A percentile compares a stretch with the other conserved stretches of the same genome.
Evolutionary conservation across 2,329 filamentous ascomycete species (phyloP).

Genomic region (Daldinia sp.): DNA sequence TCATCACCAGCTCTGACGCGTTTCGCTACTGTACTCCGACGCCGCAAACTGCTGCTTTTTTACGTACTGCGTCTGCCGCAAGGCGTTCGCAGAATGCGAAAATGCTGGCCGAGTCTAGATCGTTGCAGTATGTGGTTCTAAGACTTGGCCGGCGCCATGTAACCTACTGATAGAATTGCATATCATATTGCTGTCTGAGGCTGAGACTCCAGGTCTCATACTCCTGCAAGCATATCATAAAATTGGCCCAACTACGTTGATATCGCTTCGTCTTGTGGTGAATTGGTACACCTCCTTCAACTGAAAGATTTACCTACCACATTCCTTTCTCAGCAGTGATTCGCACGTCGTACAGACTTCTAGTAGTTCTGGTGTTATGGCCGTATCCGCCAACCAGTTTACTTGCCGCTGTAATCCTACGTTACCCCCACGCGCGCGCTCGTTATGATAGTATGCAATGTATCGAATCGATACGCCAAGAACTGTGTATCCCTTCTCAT

Average conservation of each 20-base stretch:
- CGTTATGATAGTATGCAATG: neutral
- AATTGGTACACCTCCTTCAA: constrained; percentile 9
- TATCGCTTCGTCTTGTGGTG: neutral
- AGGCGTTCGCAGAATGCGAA: neutral
- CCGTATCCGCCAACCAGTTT: neutral
- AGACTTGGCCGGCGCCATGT: constrained; percentile 15
- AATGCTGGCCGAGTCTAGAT: neutral
- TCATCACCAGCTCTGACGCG: neutral
- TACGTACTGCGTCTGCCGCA: too few species aligned
- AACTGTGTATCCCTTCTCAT: neutral
- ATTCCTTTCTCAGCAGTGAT: constrained; percentile 15
- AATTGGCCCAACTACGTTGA: neutral
- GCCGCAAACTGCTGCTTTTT: neutral
- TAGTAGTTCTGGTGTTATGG: neutral
- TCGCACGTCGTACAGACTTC: neutral
- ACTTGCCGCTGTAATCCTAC: neutral
- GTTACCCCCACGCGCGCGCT: neutral
- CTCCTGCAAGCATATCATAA: neutral
- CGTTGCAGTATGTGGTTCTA: neutral
- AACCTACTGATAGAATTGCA: constrained; percentile 9
- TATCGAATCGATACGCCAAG: constrained; percentile 10
- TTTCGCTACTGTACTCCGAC: neutral
- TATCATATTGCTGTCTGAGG: neutral
- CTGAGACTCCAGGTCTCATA: constrained; percentile 3
- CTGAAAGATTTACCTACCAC: constrained; percentile 8